phyloP scores from a whole-genome alignment of 257 asterid genomes.

The Solanum piurae region DNA sequence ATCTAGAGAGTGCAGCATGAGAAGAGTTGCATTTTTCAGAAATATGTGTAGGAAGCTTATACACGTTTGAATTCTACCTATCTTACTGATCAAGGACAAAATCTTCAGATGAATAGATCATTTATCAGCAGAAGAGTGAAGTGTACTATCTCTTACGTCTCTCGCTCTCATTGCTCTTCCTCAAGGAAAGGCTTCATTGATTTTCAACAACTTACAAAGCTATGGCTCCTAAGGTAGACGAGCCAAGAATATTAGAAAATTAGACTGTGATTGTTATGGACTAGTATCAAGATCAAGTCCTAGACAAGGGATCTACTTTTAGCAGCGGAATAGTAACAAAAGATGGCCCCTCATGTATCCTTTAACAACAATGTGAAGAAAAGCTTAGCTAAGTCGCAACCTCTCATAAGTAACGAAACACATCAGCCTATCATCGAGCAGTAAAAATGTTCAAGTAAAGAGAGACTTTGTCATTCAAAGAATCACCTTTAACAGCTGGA shows the following conservation, averaged over 20 bases:
- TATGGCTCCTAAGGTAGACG: background rate
- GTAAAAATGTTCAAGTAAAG: background rate
- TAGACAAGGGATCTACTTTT: background rate
- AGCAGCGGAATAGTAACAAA: background rate
- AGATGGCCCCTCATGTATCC: background rate
- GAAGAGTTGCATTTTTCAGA: background rate
- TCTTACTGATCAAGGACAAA: background rate
- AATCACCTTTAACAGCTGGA: slow-evolving; percentile 66
- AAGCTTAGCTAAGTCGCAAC: background rate
- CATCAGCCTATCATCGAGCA: background rate
- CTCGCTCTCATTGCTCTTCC: background rate
- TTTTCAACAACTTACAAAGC: background rate
- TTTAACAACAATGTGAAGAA: background rate
- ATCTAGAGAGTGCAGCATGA: background rate
- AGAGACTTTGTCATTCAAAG: background rate
- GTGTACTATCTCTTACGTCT: background rate
- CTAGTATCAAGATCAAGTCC: background rate
- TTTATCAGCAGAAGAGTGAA: background rate
- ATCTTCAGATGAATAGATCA: background rate
- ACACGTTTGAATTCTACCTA: background rate
- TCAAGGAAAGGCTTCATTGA: background rate
- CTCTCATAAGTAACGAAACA: background rate
- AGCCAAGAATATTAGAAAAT: background rate
- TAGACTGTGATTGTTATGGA: background rate
- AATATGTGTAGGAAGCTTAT: background rate